Base-by-base conservation (phyloP, 2,329 filamentous ascomycete species). In the Neonectria ditissima region DNA sequence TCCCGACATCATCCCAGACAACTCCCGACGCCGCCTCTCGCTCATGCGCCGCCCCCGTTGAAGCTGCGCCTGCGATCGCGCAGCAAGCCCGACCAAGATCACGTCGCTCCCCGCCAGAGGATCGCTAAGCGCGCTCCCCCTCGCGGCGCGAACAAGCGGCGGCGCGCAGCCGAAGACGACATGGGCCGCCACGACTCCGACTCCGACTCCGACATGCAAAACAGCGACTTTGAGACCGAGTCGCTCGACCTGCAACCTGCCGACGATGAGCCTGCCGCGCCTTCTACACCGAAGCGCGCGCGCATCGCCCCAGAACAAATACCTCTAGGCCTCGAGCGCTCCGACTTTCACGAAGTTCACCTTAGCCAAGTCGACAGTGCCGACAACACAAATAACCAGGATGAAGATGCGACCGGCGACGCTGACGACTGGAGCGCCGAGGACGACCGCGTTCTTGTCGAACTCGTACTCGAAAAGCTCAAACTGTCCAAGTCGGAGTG, bases 381-480 rank as follows among this genome's bases (percentile, higher is more conserved):
- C 52, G 68, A 78, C 59, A 65, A 69, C 20, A 18, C 47, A 50
- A 22, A 34, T 20, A 79, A 79, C 56, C 78, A 78, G 1, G 80
- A 81, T 39, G 75, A 83, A 16, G 80, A 83, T 32, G 71, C 78
- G 28, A 83, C 83, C 55, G 78, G 75, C 2, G 83, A 84, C 63
- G 82, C 80, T 58, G 79, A 81, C 61, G 77, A 79, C 41, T 91
- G 89, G 89, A 88, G 83, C 63, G 80, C 81, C 2, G 88, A 91
- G 66, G 88, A 91, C 65, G 89, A 91, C 74, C 82, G 87, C 61
- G 81, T 89, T 61, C 80, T 91, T 2, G 86, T 91, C n/a, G 88
- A 91, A 77, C 82, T 91, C 18, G 87, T 91, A 41, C 80, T 91
- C 6, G 87, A 89, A 74, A 91, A 91, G 79, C 81, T 91, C 59